Base-by-base conservation (phyloP, 371 early-diverging fungal species). In the Rhizomucor pusillus region DNA sequence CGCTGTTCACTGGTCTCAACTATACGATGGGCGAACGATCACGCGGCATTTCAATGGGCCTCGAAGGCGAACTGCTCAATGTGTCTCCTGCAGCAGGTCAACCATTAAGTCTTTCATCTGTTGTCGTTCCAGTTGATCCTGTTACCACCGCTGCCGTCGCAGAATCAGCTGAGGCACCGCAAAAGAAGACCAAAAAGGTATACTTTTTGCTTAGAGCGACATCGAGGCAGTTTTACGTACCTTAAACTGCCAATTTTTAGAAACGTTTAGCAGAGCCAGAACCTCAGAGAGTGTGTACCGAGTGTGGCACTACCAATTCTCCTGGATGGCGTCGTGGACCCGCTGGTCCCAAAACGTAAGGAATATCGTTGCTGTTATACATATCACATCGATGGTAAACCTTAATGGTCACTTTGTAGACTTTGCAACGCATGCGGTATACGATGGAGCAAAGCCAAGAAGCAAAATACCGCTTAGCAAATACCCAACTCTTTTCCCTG, bases 251-350 rank as follows among this genome's bases (percentile, higher is more conserved):
- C 12, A 14, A 25, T 23, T 14, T 47, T 1, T 29, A 51, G 52
- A 51, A 51, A 51, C 52, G 52, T 19, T 14, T 51, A 11, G 52
- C 39, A 9, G 43, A 18, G 1, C 57, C 60, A 16, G 47, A 46
- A 50, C 60, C 5, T n/a, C 35, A 47, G 39, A 24, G 60, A 59
- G n/a, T 71, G 52, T 60, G 66, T 39, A 56, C 67, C 9, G 79
- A 73, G 18, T 94, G 94, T 72, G 80, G 81, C 16, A 87, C 86
- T 16, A 88, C 87, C 0, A 81, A 84, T 22, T 87, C 92, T 0
- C 91, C 92, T 11, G 89, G 88, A 53, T 94, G 95, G 93, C 79
- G 93, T 50, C 80, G 82, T 58, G 91, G 92, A 1, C 90, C 90
- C 34, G 80, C 79, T 44, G 92, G 92, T 14, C 83, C 88, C 6